Evolutionary conservation across 1,284 basidiomycete species (phyloP), one percentile per base, ranked within the genome.

Genomic region (Laetiporus sulphureus): DNA sequence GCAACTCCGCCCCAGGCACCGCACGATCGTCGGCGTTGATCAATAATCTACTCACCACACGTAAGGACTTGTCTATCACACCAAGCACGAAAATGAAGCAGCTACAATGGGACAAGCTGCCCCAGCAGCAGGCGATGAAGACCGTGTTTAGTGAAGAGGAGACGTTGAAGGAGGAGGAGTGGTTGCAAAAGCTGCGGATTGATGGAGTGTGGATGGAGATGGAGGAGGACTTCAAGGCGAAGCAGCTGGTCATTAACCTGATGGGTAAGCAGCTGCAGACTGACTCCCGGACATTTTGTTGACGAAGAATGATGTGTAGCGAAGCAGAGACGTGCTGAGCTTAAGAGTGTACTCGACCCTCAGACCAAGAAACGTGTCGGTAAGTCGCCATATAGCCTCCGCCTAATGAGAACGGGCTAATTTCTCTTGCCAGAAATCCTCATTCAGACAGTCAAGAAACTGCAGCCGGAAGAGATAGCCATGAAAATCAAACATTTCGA

Each of bases 211-310:
- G 94, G 83, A 77, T 77, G 55, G 88, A 94, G 67, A 98, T 99
- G 86, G 94, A 99, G 63, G 88, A 96, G 57, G 93, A 95, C 59
- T 99, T 99, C 72, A 94, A 95, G 61, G 93, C 94, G 15, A 94
- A 95, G 65, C 92, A 96, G 62, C 73, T 92, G 36, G 91, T 94
- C 53, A 83, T 87, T 48, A 87, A 85, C 55, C 60, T 89, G 12
- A 77, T 90, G 71, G 82, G 84, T 83, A 57, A 41, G 72, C 32
- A 32, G 16, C 45, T 19, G 16, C 29, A 12, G 2, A 18, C 29
- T n/a, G 31, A 22, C 29, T 13, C 5, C 29, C n/a, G n/a, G n/a
- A n/a, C n/a, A n/a, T 21, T 2, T 4, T 40, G 15, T 30, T 40
- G 13, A 24, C 13, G 36, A 33, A 47, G 40, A 23, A 22, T 8